Conservation (phyloP, 164 flowering plant species). For the Nelumbo lutea region DNA sequence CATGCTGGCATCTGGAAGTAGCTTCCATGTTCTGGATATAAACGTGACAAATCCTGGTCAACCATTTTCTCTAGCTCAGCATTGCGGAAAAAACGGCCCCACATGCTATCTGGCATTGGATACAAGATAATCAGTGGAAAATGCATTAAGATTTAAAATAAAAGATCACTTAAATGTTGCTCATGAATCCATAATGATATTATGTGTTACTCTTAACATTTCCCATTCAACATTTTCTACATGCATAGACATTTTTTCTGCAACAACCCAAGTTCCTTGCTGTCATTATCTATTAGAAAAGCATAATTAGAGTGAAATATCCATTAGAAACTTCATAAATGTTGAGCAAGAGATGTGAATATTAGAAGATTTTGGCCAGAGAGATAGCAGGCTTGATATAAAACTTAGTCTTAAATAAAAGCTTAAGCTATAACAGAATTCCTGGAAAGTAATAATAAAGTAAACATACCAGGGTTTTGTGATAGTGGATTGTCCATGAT, state of each 20-base stretch:
- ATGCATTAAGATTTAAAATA: neutral
- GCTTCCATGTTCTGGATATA: constrained; percentile 90
- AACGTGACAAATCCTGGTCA: constrained; percentile 87
- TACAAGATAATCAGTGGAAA: neutral
- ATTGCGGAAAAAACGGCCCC: constrained; percentile 90
- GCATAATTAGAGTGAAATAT: neutral
- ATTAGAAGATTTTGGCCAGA: neutral
- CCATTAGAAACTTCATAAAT: neutral
- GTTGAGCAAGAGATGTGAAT: neutral
- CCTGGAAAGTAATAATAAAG: neutral
- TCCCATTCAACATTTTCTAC: neutral
- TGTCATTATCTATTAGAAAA: neutral
- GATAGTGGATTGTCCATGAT: constrained; percentile 90
- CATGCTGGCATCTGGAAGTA: constrained; percentile 84
- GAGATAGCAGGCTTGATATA: neutral
- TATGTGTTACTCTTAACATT: neutral
- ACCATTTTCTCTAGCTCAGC: constrained; percentile 93
- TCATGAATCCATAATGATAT: neutral
- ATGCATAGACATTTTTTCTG: neutral
- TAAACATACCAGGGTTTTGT: constrained; percentile 70
- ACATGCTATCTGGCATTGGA: constrained; percentile 76
- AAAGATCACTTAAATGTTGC: neutral
- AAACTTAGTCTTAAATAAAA: neutral
- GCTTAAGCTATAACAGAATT: neutral
- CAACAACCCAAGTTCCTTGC: neutral